Evolutionary conservation across 2,329 filamentous ascomycete genomes (phyloP), one percentile per base, ranked within the genome.

Genomic region (Calonectria ilicicola): DNA sequence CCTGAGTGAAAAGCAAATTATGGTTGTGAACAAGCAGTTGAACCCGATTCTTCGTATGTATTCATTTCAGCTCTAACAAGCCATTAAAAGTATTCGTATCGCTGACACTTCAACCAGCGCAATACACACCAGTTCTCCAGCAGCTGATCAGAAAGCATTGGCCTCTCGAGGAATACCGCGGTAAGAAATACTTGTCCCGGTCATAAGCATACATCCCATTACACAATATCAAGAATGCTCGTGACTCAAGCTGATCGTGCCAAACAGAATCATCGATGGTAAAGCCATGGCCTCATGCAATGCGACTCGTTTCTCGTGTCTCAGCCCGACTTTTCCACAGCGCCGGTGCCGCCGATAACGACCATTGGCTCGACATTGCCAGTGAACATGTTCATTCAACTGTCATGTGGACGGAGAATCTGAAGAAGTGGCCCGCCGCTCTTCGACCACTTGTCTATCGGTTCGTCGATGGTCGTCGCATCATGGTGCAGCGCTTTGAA

Each of bases 371-470:
- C 2, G 53, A 67, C 21, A 71, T 71, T 32, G 69, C 69, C 5
- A 71, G 51, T 44, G 51, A 71, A 35, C 51, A 71, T 46, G 42
- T 71, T 19, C 69, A 71, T 38, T 51, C 51, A 2, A 58, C 69
- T 19, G 42, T 67, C 14, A 58, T 67, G 38, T 71, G 69, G 69
- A 71, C 69, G 7, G 64, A 62, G 15, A 67, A 62, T 17, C 15
- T 71, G 17, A 62, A 62, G 42, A 62, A 71, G 21, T 71, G 69
- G 69, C 69, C 69, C 7, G 51, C 26, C 5, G 27, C 42, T 2
- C 53, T 71, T n/a, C 64, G 69, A 14, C 69, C 69, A 8, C n/a
- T 71, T 12, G 23, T 71, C 8, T 71, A 71, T 23, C 69, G 64
- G 9, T 71, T 62, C 12, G 69, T 71, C 27, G 42, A 32, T 7